phyloP scores from a whole-genome alignment of 2,329 filamentous ascomycete species.

The Aspergillus tamarii region DNA sequence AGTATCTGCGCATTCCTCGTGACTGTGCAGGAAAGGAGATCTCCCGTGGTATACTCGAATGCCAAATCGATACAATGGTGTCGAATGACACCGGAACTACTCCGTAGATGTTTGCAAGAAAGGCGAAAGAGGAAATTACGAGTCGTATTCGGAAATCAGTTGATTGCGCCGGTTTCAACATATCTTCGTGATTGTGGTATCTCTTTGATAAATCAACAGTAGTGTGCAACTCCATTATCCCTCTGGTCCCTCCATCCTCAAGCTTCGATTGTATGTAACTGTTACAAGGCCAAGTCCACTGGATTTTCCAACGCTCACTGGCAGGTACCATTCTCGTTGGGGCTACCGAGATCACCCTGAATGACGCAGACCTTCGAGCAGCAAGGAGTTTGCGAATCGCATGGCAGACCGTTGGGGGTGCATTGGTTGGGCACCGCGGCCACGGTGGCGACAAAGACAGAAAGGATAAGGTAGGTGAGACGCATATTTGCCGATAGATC shows the following conservation, averaged over 20 bases:
- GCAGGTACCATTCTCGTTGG: constrained; percentile 2
- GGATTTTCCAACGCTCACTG: not conserved
- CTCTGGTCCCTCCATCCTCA: not conserved
- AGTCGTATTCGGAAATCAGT: not conserved
- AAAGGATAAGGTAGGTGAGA: not conserved
- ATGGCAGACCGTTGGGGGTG: not conserved
- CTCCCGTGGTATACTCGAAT: not conserved
- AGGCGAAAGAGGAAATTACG: not conserved
- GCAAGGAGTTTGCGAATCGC: not conserved
- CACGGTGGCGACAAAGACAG: not conserved
- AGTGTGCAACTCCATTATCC: not conserved
- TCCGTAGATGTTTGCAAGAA: not conserved
- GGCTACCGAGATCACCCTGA: not conserved
- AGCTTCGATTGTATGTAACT: not conserved
- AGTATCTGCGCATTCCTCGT: not conserved
- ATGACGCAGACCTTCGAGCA: not conserved
- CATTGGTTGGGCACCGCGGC: not conserved
- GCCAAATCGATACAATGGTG: not conserved
- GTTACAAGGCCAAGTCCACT: not conserved
- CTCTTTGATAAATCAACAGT: not conserved
- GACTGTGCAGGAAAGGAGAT: not conserved
- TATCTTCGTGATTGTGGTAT: not conserved
- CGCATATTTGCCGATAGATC: not conserved
- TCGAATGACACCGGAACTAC: not conserved
- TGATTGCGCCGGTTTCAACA: not conserved